Evolutionary conservation across 139 green algal species (phyloP).

Genomic region (Auxenochlorella pyrenoidosa): DNA sequence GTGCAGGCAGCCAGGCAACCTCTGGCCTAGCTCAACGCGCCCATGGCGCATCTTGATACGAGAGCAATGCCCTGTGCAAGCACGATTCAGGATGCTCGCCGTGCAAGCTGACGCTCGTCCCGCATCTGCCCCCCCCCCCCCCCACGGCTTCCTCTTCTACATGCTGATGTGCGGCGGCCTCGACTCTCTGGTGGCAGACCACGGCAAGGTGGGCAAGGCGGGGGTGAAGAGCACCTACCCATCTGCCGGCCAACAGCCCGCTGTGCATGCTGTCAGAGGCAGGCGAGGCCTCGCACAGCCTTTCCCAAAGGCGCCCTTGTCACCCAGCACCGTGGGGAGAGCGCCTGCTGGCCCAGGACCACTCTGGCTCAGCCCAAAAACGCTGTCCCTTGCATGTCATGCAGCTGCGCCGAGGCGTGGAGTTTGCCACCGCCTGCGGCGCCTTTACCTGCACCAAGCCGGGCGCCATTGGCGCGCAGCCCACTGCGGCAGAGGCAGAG

Average conservation of each 20-base stretch:
- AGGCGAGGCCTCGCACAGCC: too few species aligned
- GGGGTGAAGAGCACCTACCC: neutral
- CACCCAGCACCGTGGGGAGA: neutral
- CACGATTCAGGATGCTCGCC: too few species aligned
- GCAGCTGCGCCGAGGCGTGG: slow-evolving; percentile 57
- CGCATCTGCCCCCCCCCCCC: neutral
- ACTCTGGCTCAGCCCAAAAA: too few species aligned
- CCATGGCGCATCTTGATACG: too few species aligned
- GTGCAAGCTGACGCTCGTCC: neutral
- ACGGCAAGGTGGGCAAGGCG: slow-evolving; percentile 50
- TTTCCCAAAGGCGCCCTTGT: neutral
- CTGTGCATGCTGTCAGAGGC: too few species aligned
- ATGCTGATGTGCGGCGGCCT: slow-evolving; percentile 71
- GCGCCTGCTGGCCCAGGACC: too few species aligned
- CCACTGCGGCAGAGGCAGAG: slow-evolving; percentile 64
- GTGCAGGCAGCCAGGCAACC: too few species aligned
- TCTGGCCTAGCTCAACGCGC: too few species aligned
- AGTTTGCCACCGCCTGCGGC: slow-evolving; percentile 66
- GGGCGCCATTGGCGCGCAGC: slow-evolving; percentile 84
- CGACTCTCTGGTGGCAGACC: slow-evolving; percentile 59
- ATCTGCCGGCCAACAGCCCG: too few species aligned
- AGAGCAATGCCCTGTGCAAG: too few species aligned
- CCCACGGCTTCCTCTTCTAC: slow-evolving; percentile 38
- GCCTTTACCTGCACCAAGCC: slow-evolving; percentile 74
- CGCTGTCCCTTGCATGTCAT: neutral